These are phyloP conservation scores for Candida namnaoensis DNA, from an alignment of 805 yeast species.

Conservation along the genomic window DNA sequence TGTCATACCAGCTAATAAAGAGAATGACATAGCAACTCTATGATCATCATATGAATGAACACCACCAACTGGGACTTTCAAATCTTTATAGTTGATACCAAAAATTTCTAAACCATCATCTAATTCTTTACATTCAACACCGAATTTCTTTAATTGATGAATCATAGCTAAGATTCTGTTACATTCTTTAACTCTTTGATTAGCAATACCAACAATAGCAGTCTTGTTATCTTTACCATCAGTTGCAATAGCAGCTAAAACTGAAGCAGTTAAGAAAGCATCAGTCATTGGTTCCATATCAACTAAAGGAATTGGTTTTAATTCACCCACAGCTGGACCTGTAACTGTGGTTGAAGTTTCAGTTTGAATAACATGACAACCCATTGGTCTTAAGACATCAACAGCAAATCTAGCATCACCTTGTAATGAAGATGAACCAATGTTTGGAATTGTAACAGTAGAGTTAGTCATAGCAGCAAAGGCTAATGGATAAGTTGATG, in stretches of 20 bases:
- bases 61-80: slow-evolving; percentile 60
- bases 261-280: slow-evolving; percentile 94
- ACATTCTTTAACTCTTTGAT: slow-evolving; percentile 96
- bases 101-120: slow-evolving; percentile 88
- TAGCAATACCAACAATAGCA: slow-evolving; percentile 89
- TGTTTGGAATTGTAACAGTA: slow-evolving; percentile 86
- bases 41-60: slow-evolving; percentile 87
- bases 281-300: slow-evolving; percentile 99
- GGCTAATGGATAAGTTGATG: slow-evolving; percentile 96
- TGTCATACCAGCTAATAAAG: slow-evolving; percentile 73
- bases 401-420: slow-evolving; percentile 97
- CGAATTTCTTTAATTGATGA: slow-evolving; percentile 79
- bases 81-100: slow-evolving; percentile 47
- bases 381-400: slow-evolving; percentile 92
- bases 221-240: slow-evolving; percentile 40
- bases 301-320: slow-evolving; percentile 63
- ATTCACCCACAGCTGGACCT: slow-evolving; percentile 68
- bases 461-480: slow-evolving; percentile 96
- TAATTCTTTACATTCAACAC: slow-evolving; percentile 75
- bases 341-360: slow-evolving; percentile 83
- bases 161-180: slow-evolving; percentile 95
- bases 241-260: slow-evolving; percentile 89
- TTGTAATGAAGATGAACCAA: slow-evolving; percentile 85
- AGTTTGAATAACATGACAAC: slow-evolving; percentile 80
- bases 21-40: slow-evolving; percentile 96